Percentiles rank a stretch among this genome's conserved stretches.
Conservation (phyloP, 176 grass and related monocot genomes). For the Oryza longistaminata region DNA sequence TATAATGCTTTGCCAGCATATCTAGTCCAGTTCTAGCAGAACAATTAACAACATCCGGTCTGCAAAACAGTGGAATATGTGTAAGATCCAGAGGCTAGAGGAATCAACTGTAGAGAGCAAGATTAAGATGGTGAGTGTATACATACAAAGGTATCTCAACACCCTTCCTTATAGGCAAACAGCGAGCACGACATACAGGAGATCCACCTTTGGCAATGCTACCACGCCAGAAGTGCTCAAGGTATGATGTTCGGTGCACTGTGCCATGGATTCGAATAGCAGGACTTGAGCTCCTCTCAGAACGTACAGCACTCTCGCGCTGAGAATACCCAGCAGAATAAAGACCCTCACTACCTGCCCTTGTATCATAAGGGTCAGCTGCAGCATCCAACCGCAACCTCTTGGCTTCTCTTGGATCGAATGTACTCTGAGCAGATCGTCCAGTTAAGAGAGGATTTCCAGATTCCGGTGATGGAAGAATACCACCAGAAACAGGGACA, state of each 20-base stretch:
- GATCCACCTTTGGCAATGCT: slow-evolving; percentile 83
- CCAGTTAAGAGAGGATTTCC: slow-evolving; percentile 9
- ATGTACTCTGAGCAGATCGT: slow-evolving; percentile 40
- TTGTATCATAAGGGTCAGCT: slow-evolving; percentile 43
- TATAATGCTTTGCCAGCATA: slow-evolving; percentile 77
- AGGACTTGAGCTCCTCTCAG: slow-evolving; percentile 52
- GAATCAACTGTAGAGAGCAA: slow-evolving; percentile 24
- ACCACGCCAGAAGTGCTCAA: slow-evolving; percentile 67
- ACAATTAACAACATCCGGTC: slow-evolving; percentile 68
- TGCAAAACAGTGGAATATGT: slow-evolving; percentile 49
- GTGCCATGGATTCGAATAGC: slow-evolving; percentile 53
- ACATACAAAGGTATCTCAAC: slow-evolving; percentile 77
- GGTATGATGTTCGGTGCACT: slow-evolving; percentile 44
- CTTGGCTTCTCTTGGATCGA: slow-evolving; percentile 62
- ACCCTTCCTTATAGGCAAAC: slow-evolving; percentile 74
- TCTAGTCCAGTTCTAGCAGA: slow-evolving; percentile 90
- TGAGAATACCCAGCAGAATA: slow-evolving; percentile 34
- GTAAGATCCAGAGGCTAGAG: slow-evolving; percentile 21
- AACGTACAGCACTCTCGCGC: slow-evolving; percentile 39
- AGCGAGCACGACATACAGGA: slow-evolving; percentile 86
- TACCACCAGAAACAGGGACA: slow-evolving; percentile 44
- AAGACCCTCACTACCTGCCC: slow-evolving; percentile 31
- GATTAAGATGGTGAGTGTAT: slow-evolving; percentile 13
- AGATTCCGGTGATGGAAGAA: slow-evolving; percentile 54
- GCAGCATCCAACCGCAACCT: slow-evolving; percentile 48